These are phyloP conservation scores for Ogataea nakhonphanomensis DNA, from an alignment of 805 yeast species.

Conservation along the genomic window DNA sequence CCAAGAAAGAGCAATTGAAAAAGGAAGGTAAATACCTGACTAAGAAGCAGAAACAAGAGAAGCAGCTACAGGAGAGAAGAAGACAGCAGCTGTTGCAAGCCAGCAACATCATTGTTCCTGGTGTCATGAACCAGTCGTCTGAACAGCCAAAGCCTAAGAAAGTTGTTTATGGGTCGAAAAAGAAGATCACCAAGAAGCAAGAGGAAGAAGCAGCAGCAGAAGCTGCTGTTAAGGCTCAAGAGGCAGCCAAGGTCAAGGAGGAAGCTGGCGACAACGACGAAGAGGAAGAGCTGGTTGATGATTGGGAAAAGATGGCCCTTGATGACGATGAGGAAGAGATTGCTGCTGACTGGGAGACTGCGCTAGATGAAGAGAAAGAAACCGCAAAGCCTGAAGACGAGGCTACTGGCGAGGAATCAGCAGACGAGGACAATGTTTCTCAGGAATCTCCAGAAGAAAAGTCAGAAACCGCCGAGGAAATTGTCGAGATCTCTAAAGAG, in stretches of 20 bases:
- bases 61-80: constrained; percentile 81
- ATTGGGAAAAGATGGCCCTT: constrained; percentile 76
- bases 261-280: constrained; percentile 58
- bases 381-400: constrained; percentile 33
- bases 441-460: constrained; percentile 19
- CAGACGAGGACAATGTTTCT: constrained; percentile 26
- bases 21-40: constrained; percentile 94
- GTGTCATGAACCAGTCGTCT: constrained; percentile 41
- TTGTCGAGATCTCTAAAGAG: constrained; percentile 29
- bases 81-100: constrained; percentile 78
- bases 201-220: constrained; percentile 31
- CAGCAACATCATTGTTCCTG: constrained; percentile 72
- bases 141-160: constrained; percentile 51
- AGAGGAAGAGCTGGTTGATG: constrained; percentile 55
- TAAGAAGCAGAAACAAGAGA: constrained; percentile 93
- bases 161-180: constrained; percentile 69
- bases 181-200: constrained; percentile 43
- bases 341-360: constrained; percentile 52
- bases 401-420: constrained; percentile 30
- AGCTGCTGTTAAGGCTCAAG: constrained; percentile 22
- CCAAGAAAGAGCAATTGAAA: constrained; percentile 84
- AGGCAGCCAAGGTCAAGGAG: constrained; percentile 44
- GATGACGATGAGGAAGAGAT: constrained; percentile 51
- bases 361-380: constrained; percentile 33
- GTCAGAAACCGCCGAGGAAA: constrained; percentile 27